Evolutionary conservation across 768 basidiomycete species (phyloP).

Genomic region (Fomitopsis pulvina): DNA sequence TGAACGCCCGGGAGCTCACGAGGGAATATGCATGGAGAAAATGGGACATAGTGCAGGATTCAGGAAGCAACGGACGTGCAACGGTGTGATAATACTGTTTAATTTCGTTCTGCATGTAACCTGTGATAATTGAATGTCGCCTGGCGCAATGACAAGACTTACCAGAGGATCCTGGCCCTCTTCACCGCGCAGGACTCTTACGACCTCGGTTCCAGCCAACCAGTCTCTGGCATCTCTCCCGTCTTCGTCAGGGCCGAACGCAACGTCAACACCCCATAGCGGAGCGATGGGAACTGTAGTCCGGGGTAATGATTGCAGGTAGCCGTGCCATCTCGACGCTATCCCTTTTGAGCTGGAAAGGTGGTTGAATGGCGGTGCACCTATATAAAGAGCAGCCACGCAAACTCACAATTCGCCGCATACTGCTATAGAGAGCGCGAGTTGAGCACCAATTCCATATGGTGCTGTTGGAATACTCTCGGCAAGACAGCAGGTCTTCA

Average conservation of each 20-base stretch:
- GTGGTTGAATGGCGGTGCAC: conserved; percentile 1
- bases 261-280: conserved; percentile 43
- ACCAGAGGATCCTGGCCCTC: conserved; percentile 13
- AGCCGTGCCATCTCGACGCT: conserved; percentile 55
- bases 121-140: neutral
- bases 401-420: conserved; percentile 55
- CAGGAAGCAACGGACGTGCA: conserved; percentile 12
- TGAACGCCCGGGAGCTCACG: conserved; percentile 42
- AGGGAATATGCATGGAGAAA: conserved; percentile 38
- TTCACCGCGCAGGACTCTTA: conserved; percentile 17
- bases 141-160: neutral
- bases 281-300: conserved; percentile 48
- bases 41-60: neutral
- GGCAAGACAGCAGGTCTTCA: conserved; percentile 39
- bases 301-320: conserved; percentile 58
- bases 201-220: conserved; percentile 27
- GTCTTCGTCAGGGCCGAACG: conserved; percentile 18
- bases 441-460: conserved; percentile 52
- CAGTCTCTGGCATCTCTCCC: conserved; percentile 25
- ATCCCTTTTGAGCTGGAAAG: conserved; percentile 37
- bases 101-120: conserved; percentile 17
- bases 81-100: conserved; percentile 16
- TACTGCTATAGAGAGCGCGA: conserved; percentile 57
- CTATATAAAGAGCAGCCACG: neutral
- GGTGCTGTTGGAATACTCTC: conserved; percentile 35